Base-by-base conservation (phyloP, 116 monocot genomes). In the Posidonia oceanica region DNA sequence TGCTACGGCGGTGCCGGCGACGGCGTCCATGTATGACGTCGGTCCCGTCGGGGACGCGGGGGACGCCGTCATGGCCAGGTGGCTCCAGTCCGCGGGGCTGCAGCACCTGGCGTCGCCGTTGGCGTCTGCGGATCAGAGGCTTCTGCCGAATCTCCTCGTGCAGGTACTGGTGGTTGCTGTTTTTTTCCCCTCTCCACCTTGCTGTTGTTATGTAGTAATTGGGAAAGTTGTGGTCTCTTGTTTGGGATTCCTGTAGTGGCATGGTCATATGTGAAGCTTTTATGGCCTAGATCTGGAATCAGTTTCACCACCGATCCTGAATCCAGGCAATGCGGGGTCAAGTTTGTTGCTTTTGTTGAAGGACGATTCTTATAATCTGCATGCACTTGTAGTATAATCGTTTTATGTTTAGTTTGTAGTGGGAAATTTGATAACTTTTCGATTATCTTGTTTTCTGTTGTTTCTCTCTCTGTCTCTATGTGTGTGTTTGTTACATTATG, bases 31-130 rank as follows among this genome's bases (percentile, higher is more conserved):
- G 59, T 66, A 66, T 70, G 70, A 75, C 68, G 69, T 40, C 61
- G 61, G 73, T 21, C 20, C 51, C 39, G 55, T 74, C 10, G 74
- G 64, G 56, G 88, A 85, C 55, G 84, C 79, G 17, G 83, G 88
- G 61, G 91, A 96, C 59, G 96, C 92, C 4, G 89, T 97, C 57
- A 97, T 89, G 92, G 83, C 91, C 3, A 72, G 91, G 74, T 94
- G 90, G 90, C 82, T 94, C 29, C 94, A 94, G 80, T 94, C 94
- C 5, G 90, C 94, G 21, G 91, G 91, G 51, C 72, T 91, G 74
- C 91, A 91, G 81, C 91, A 91, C 74, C 82, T 91, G 12, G 87
- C 91, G 7, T 83, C 91, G 15, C 87, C 87, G 36, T 53, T 77
- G 37, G 74, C 80, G 3, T 72, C 86, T 15, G 56, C 82, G 5